These are phyloP conservation scores for Vigna unguiculata DNA, from an alignment of 306 rosid genomes.

Conservation along the genomic window DNA sequence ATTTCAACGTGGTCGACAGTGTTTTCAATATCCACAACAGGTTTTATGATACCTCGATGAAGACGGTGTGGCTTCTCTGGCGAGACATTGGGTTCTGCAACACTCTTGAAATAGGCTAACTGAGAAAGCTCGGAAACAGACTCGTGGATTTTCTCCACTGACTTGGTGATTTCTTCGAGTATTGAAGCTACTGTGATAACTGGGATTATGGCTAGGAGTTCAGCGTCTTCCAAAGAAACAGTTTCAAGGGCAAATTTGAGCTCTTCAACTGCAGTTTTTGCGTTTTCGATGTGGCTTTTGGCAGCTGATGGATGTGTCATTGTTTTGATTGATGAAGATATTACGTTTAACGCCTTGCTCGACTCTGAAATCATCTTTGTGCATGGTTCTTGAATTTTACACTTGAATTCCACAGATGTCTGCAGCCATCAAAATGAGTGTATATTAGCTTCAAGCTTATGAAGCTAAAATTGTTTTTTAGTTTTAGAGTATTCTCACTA, in stretches of 20 bases:
- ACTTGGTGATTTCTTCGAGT: slow-evolving; percentile 66
- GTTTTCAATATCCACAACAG: slow-evolving; percentile 53
- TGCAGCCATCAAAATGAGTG: slow-evolving; percentile 32
- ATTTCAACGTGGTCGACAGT: slow-evolving; percentile 53
- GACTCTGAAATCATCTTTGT: slow-evolving; percentile 67
- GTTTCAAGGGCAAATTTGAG: slow-evolving; percentile 60
- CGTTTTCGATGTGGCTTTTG: slow-evolving; percentile 56
- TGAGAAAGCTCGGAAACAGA: slow-evolving; percentile 74
- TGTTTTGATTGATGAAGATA: slow-evolving; percentile 62
- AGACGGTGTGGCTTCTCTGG: slow-evolving; percentile 69
- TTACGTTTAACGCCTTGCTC: slow-evolving; percentile 63
- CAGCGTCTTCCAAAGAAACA: slow-evolving; percentile 46
- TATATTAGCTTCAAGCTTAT: not conserved
- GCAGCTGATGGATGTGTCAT: slow-evolving; percentile 67
- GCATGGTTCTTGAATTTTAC: slow-evolving; percentile 65
- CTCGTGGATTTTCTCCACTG: slow-evolving; percentile 66
- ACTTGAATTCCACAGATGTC: slow-evolving; percentile 59
- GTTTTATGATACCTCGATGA: slow-evolving; percentile 76
- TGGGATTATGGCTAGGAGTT: slow-evolving; percentile 64
- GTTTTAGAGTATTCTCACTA: not conserved
- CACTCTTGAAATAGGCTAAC: slow-evolving; percentile 64
- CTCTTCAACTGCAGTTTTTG: slow-evolving; percentile 64
- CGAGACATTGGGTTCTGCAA: slow-evolving; percentile 48
- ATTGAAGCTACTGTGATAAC: slow-evolving; percentile 68
- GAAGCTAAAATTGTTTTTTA: not conserved